These are phyloP conservation scores for Nemania sp. DNA, from an alignment of 2,329 filamentous ascomycete species.

Conservation along the genomic window DNA sequence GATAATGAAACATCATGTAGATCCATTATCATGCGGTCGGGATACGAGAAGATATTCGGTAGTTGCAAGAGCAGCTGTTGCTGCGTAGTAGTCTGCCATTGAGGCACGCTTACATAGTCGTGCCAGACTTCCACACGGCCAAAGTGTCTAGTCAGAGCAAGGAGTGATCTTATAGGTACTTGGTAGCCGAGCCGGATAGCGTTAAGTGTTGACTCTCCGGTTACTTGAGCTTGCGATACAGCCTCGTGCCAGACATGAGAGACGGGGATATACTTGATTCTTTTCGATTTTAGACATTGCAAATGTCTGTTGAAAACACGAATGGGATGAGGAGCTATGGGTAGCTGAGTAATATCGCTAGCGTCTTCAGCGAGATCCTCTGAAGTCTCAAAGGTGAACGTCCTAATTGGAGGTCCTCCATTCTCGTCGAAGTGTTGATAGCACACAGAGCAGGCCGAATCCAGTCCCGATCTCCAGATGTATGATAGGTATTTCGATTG, in stretches of 20 bases:
- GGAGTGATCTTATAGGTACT: conserved; percentile 13
- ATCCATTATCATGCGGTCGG: conserved; percentile 17
- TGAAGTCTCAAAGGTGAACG: conserved; percentile 14
- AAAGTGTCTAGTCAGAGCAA: conserved; percentile 5
- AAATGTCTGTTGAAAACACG: conserved; percentile 20
- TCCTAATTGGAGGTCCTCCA: conserved; percentile 16
- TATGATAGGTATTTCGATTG: conserved; percentile 19
- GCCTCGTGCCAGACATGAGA: conserved; percentile 20
- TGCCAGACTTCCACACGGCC: conserved; percentile 17
- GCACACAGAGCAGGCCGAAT: conserved; percentile 15
- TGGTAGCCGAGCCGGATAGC: conserved; percentile 15
- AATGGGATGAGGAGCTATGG: conserved; percentile 16
- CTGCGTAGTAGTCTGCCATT: conserved; percentile 14
- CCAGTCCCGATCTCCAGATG: conserved; percentile 16
- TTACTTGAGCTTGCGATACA: conserved; percentile 15
- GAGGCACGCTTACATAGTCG: conserved; percentile 19
- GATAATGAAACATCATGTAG: conserved; percentile 12
- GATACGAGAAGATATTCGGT: conserved; percentile 15
- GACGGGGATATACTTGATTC: conserved; percentile 16
- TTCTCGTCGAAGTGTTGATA: conserved; percentile 6
- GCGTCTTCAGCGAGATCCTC: conserved; percentile 17
- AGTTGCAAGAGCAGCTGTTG: conserved; percentile 16
- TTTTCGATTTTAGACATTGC: conserved; percentile 14
- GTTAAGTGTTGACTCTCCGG: conserved; percentile 1
- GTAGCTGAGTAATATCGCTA: conserved; percentile 16